These are phyloP conservation scores for Brachypodium distachyon DNA, from an alignment of 202 grass and related monocot species.

Conservation along the genomic window DNA sequence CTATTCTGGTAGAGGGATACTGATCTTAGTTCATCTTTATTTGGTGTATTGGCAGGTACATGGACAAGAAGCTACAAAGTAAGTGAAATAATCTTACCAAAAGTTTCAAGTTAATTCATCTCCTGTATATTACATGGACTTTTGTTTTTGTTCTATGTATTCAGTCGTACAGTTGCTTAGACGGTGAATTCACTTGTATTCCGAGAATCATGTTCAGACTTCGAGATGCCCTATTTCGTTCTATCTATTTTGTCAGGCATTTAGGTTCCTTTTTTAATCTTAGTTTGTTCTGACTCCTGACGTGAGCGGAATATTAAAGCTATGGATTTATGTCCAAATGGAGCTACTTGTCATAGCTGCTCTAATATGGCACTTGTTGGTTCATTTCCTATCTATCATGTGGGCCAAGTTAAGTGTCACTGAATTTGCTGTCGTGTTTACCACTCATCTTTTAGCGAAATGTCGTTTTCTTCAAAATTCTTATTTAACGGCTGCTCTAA, in stretches of 20 bases:
- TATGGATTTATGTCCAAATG: constrained; percentile 63
- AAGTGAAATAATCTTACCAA: constrained; percentile 5
- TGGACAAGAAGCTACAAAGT: constrained; percentile 99
- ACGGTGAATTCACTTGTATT: background rate
- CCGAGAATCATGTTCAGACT: too few relatives aligned
- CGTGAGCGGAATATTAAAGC: constrained; percentile 30
- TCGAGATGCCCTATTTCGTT: too few relatives aligned
- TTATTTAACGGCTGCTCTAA: constrained; percentile 20
- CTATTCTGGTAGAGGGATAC: background rate
- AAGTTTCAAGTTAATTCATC: too few relatives aligned
- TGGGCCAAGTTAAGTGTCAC: background rate
- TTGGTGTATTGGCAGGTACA: constrained; percentile 55
- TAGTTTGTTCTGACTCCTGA: background rate
- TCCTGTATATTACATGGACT: too few relatives aligned
- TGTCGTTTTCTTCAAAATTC: background rate
- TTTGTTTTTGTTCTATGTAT: too few relatives aligned
- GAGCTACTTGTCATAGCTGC: constrained; percentile 78
- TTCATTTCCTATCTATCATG: background rate
- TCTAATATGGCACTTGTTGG: constrained; percentile 39
- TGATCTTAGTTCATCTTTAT: background rate
- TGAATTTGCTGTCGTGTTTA: background rate
- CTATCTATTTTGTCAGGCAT: background rate
- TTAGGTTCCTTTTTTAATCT: background rate
- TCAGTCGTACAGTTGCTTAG: background rate
- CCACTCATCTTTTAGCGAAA: too few relatives aligned